Conservation (phyloP, 2,329 filamentous ascomycete genomes). For the Botrytis tulipae region DNA sequence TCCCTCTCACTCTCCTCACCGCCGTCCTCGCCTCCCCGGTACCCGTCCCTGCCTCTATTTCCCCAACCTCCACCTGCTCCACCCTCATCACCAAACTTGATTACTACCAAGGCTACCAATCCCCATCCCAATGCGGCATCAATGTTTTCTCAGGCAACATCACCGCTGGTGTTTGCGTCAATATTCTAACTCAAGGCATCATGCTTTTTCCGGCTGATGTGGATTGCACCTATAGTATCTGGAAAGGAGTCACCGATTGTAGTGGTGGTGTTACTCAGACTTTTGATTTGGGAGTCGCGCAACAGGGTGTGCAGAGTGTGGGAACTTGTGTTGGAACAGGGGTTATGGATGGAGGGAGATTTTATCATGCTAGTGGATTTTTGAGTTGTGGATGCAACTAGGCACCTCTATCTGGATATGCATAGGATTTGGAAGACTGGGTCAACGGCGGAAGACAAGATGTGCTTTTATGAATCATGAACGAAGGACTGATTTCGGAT, state of each 20-base stretch:
- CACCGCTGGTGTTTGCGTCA: slow-evolving; percentile 5
- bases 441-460: neutral
- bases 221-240: neutral
- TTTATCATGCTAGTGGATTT: slow-evolving; percentile 14
- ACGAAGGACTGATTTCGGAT: neutral
- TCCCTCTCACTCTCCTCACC: slow-evolving; percentile 11
- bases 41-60: neutral
- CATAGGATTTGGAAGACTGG: neutral
- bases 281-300: neutral
- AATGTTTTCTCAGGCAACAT: slow-evolving; percentile 11
- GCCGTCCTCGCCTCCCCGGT: neutral
- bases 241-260: neutral
- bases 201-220: slow-evolving; percentile 5
- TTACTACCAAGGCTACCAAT: slow-evolving; percentile 16
- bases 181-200: slow-evolving; percentile 2
- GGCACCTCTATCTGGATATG: neutral
- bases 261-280: neutral
- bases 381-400: slow-evolving; percentile 12
- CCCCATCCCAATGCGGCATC: slow-evolving; percentile 1
- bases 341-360: neutral
- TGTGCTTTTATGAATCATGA: neutral
- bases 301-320: neutral
- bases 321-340: slow-evolving; percentile 13
- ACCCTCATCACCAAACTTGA: neutral
- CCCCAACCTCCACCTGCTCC: neutral